Evolutionary conservation across 768 basidiomycete species (phyloP).

Genomic region (Chiua virens): DNA sequence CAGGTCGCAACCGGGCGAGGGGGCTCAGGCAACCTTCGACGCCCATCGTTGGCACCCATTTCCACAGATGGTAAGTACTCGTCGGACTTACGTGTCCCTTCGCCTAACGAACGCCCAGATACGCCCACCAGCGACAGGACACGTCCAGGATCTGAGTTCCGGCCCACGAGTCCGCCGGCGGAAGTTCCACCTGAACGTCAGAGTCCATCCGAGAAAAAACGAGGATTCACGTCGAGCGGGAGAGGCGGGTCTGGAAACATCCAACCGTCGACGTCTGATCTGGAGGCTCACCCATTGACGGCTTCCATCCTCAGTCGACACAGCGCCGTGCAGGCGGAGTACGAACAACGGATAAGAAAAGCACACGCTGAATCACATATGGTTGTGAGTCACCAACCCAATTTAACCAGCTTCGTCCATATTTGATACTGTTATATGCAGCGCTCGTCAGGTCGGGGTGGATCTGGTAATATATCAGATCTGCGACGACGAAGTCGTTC

Average conservation of each 20-base stretch:
- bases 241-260: conserved; percentile 29
- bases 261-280: not conserved
- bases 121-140: not conserved
- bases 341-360: conserved; percentile 18
- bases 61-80: not conserved
- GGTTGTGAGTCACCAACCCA: conserved; percentile 14
- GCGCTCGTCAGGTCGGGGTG: conserved; percentile 29
- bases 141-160: not conserved
- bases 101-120: not conserved
- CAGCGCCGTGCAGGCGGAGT: conserved; percentile 8
- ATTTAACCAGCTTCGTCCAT: not conserved
- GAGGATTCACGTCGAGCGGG: conserved; percentile 24
- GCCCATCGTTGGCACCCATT: not conserved
- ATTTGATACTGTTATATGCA: conserved; percentile 1
- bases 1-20: conserved; percentile 25
- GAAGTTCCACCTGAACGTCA: not conserved
- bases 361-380: conserved; percentile 13
- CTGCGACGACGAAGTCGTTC: conserved; percentile 7
- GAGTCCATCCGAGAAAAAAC: not conserved
- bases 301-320: conserved; percentile 23
- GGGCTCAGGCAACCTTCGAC: conserved; percentile 23
- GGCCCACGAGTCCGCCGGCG: not conserved
- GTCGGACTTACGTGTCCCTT: not conserved
- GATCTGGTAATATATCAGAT: conserved; percentile 26
- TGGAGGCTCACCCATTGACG: conserved; percentile 21